Conservation (phyloP, 1,284 basidiomycete genomes). For the Papiliotrema terrestris region DNA sequence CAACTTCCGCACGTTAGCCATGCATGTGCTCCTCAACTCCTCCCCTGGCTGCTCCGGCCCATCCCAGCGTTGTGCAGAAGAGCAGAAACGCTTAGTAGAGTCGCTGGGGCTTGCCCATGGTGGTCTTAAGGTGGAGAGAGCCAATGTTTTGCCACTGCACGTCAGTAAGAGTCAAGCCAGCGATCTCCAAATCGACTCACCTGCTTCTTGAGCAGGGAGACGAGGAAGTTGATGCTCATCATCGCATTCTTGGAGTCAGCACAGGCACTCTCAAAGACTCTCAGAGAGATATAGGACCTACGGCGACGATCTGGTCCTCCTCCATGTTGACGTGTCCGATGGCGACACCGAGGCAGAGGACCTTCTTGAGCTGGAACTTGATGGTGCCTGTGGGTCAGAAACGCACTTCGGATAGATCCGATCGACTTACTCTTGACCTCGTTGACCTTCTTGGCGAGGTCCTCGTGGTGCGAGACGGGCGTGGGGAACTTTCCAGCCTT, state of each 20-base stretch:
- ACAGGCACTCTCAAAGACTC: too few species aligned
- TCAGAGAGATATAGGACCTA: too few species aligned
- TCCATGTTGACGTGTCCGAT: constrained; percentile 97
- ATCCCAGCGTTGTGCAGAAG: background rate
- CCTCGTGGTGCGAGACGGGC: constrained; percentile 88
- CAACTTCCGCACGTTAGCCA: background rate
- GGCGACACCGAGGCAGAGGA: constrained; percentile 97
- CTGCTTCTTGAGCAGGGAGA: constrained; percentile 97
- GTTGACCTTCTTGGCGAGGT: constrained; percentile 84
- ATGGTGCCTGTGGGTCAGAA: constrained; percentile 69
- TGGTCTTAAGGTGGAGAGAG: constrained; percentile 96
- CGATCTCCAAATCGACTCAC: constrained; percentile 11
- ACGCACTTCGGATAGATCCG: too few species aligned
- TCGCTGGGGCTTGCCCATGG: constrained; percentile 98
- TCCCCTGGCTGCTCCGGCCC: background rate
- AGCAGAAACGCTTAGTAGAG: constrained; percentile 63
- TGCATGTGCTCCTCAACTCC: background rate
- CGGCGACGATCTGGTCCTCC: constrained; percentile 84
- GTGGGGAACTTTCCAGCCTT: constrained; percentile 99
- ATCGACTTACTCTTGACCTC: constrained; percentile 67
- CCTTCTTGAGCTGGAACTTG: constrained; percentile 99
- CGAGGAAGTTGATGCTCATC: constrained; percentile 99
- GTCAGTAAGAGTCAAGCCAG: constrained; percentile 5
- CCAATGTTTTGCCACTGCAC: constrained; percentile 98
- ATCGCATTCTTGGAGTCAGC: constrained; percentile 74